Percentiles rank a stretch among this genome's conserved stretches.
phyloP scores from a whole-genome alignment of 2,329 filamentous ascomycete species.

The Rutstroemia sydowiana region DNA sequence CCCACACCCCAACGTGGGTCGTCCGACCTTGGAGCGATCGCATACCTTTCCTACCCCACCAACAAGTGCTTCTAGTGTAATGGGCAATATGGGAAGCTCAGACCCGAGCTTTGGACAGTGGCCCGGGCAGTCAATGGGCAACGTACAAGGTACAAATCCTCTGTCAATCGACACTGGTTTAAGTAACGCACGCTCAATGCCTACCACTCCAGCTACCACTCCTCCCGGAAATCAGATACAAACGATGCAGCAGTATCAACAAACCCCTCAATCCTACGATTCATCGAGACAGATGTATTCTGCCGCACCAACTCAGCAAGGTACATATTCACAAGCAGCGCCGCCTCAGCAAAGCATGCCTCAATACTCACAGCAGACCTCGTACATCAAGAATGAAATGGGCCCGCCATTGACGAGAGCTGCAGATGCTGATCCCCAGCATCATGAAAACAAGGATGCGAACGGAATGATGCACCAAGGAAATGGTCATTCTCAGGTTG shows the following conservation, averaged over 20 bases:
- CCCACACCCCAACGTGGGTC: constrained; percentile 63
- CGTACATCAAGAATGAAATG: constrained; percentile 83
- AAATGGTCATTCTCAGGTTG: constrained; percentile 47
- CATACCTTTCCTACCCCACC: constrained; percentile 93
- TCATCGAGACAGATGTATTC: constrained; percentile 73
- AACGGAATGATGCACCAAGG: constrained; percentile 61
- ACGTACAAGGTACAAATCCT: constrained; percentile 55
- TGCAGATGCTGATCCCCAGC: constrained; percentile 48
- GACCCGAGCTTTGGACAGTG: constrained; percentile 69
- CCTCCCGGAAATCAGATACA: constrained; percentile 73
- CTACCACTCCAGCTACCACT: constrained; percentile 83
- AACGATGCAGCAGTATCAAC: constrained; percentile 71
- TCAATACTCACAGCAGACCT: constrained; percentile 49
- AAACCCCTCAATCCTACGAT: constrained; percentile 63
- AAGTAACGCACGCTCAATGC: constrained; percentile 76
- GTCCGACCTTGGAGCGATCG: constrained; percentile 73
- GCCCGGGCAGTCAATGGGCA: constrained; percentile 56
- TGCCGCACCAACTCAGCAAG: constrained; percentile 55
- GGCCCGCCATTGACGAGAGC: constrained; percentile 65
- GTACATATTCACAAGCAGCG: constrained; percentile 60
- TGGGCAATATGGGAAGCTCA: constrained; percentile 62
- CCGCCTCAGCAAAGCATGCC: constrained; percentile 59
- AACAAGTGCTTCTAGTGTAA: constrained; percentile 83
- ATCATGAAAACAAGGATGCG: constrained; percentile 52
- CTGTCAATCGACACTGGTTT: constrained; percentile 76